Evolutionary conservation across 805 yeast species (phyloP), one percentile per base, ranked within the genome.

Genomic region (Candida arabinofermentans): DNA sequence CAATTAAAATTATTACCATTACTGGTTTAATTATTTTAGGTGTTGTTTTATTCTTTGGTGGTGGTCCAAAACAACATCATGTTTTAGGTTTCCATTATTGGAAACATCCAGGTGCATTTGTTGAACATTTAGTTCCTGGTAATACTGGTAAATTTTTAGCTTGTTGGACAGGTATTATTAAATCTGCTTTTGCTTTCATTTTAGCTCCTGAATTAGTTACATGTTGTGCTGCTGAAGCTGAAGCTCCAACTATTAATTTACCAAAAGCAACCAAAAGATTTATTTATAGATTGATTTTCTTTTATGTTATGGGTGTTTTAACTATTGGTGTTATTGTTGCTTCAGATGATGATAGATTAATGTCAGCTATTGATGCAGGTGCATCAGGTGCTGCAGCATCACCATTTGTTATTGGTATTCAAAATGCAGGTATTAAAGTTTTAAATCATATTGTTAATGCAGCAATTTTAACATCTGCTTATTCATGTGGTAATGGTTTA

Each of bases 331-430:
- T 72, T 68, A 66, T 74, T 52, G 79, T 71, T 39, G 60, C 68
- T 34, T 62, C 64, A 16, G 64, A 59, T 27, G 74, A 72, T 51
- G 58, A 56, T 32, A 58, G 67, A 43, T 63, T 72, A 38, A 62
- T 75, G 50, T 51, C 50, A 36, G 76, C 75, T 14, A 61, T 74
- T 51, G 69, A 65, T n/a, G 64, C 67, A 27, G 82, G 80, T 50
- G 47, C 60, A 12, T 51, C 67, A 12, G 77, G 79, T 48, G 93
- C 95, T 5, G 77, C 82, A 35, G 91, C 91, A 17, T 84, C 95
- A 13, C 96, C 96, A 26, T 88, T 85, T 55, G 91, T 86, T 40
- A 81, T 86, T 58, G 96, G 95, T 41, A 82, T 87, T 55, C 77
- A 77, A 54, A 74, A 72, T 50, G 85, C 87, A 14, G 70, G 76